Base-by-base conservation (phyloP, 805 yeast genomes). In the Candida sakaeoensis region DNA sequence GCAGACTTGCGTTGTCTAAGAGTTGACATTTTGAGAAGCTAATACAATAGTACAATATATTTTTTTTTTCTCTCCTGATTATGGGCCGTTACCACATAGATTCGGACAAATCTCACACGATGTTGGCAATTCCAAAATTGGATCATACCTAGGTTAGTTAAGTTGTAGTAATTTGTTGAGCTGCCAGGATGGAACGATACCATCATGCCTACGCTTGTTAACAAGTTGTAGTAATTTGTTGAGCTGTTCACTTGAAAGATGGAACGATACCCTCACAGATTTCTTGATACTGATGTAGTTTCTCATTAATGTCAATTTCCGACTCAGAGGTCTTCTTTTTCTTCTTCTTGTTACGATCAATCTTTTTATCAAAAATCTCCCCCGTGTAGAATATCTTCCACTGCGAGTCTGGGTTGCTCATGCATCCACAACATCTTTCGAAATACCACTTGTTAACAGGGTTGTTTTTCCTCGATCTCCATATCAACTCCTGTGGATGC, bases 361-460 rank as follows among this genome's bases (percentile, higher is more conserved):
- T 61, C 36, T 60, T 58, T 42, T 61, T 63, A 47, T 63, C 52
- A 45, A 63, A 68, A 1, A 65, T 48, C 19, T 65, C 70, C 1
- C 74, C 74, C 2, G 72, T 63, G 48, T 57, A 68, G 40, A 65
- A 68, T 2, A 65, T 49, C 44, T 64, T 67, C 73, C 73, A 68
- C 22, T 55, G 59, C 5, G 71, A 62, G 4, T 53, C 60, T 0
- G 58, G 54, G 8, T 48, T 43, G 23, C 63, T 59, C 30, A 80
- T 54, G 19, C 82, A 80, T 1, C 95, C 95, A 13, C 72, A 65
- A 29, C 95, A 82, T 46, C 99, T 70, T 54, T 93, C 97, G 60
- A 91, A 93, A 57, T 91, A 91, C 99, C 99, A 93, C 55, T 89
- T 89, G 65, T 93, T 93, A 6, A 93, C 96, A 0, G 96, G 96